Percentiles rank a stretch among this genome's conserved stretches.
Evolutionary conservation across 306 rosid genomes (phyloP).

Genomic region (Purshia tridentata): DNA sequence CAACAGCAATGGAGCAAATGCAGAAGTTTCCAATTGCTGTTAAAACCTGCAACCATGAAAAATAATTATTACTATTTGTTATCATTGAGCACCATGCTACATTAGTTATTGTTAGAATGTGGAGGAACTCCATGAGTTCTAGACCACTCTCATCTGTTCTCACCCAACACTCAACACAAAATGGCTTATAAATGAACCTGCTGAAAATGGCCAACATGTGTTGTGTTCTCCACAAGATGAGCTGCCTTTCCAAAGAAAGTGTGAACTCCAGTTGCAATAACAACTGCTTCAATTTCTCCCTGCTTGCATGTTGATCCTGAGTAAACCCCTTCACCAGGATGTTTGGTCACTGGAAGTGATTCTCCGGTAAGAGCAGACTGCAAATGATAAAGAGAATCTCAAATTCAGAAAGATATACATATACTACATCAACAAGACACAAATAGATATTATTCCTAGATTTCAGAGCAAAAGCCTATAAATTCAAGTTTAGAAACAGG

Average conservation of each 20-base stretch:
- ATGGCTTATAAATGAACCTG: constrained; percentile 38
- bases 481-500: background rate
- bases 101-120: background rate
- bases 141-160: background rate
- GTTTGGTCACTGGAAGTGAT: constrained; percentile 52
- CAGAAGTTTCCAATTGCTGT: constrained; percentile 73
- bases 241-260: constrained; percentile 82
- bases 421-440: background rate
- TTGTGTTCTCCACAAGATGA: constrained; percentile 79
- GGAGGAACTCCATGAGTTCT: background rate
- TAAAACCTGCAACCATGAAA: constrained; percentile 49
- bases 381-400: constrained; percentile 13
- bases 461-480: too few species aligned
- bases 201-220: constrained; percentile 76
- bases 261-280: constrained; percentile 83
- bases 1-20: constrained; percentile 71
- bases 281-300: constrained; percentile 75
- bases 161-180: background rate
- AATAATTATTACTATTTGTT: background rate
- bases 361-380: constrained; percentile 89
- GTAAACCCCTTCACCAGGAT: constrained; percentile 65
- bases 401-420: constrained; percentile 14
- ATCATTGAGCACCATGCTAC: background rate
- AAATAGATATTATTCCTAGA: background rate
- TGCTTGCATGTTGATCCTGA: constrained; percentile 89